Conservation (phyloP, 1,284 basidiomycete genomes). For the Thelephora terrestris region DNA sequence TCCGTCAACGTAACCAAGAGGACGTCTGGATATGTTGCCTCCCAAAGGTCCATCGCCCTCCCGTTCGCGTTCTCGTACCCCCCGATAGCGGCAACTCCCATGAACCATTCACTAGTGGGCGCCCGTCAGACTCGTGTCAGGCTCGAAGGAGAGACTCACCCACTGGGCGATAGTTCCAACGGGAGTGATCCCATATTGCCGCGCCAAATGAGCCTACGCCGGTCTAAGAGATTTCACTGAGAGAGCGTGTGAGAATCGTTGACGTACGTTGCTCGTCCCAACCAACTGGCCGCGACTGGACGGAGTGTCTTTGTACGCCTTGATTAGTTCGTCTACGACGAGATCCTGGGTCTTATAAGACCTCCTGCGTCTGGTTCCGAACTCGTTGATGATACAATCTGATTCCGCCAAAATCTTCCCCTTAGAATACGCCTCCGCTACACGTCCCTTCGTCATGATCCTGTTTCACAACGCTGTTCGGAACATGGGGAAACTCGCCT, state of each 20-base stretch:
- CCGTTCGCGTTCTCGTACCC: constrained; percentile 75
- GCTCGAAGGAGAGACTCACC: constrained; percentile 19
- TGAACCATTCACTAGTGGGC: constrained; percentile 77
- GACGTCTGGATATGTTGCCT: constrained; percentile 55
- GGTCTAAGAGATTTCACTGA: no score
- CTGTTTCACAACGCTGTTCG: background rate
- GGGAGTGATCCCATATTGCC: constrained; percentile 57
- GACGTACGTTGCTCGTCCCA: constrained; percentile 81
- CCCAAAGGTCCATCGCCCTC: constrained; percentile 76
- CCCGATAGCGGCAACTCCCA: constrained; percentile 81
- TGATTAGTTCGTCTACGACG: constrained; percentile 62
- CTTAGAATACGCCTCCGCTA: constrained; percentile 60
- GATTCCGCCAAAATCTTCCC: constrained; percentile 55
- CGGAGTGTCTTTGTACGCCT: constrained; percentile 45
- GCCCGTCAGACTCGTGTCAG: constrained; percentile 1
- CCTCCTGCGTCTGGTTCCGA: constrained; percentile 84
- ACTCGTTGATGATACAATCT: constrained; percentile 81
- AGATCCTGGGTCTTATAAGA: constrained; percentile 75
- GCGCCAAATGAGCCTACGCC: constrained; percentile 68
- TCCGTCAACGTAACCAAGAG: constrained; percentile 78
- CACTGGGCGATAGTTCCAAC: constrained; percentile 88
- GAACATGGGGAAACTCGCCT: constrained; percentile 31
- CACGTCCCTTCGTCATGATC: background rate
- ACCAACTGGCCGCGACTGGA: constrained; percentile 45
- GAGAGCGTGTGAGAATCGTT: background rate